Percentiles rank a stretch among this genome's conserved stretches.
Evolutionary conservation across 495 filamentous ascomycete genomes (phyloP).

Genomic region (Aspergillus conjunctus): DNA sequence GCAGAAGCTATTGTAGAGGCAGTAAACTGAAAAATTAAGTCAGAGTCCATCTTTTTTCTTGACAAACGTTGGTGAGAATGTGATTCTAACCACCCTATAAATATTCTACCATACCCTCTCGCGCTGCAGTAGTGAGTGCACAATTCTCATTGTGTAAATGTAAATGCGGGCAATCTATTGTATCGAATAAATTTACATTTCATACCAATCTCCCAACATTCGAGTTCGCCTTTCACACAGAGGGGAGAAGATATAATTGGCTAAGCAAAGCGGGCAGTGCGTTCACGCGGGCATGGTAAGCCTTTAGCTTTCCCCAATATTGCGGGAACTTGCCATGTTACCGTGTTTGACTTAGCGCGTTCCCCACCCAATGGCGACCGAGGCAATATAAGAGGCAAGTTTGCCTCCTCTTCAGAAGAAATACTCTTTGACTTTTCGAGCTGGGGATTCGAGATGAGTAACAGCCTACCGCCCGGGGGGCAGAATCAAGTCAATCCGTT

Average conservation of each 20-base stretch:
- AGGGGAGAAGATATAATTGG: background rate
- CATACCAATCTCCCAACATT: no score
- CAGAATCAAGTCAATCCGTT: background rate
- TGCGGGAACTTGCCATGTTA: background rate
- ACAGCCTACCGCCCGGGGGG: background rate
- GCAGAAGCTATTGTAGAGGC: background rate
- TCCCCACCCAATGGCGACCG: background rate
- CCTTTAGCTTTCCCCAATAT: background rate
- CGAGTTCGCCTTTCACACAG: no score
- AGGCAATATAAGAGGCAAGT: background rate
- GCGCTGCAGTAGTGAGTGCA: background rate
- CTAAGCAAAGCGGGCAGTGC: background rate
- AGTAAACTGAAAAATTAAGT: slow-evolving; percentile 3
- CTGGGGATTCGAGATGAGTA: background rate
- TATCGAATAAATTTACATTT: no score
- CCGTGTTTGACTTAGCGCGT: background rate
- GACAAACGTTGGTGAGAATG: background rate
- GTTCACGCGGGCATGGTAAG: background rate
- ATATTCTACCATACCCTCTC: background rate
- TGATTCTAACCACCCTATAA: background rate
- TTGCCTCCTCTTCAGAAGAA: no score
- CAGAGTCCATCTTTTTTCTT: background rate
- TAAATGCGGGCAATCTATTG: no score
- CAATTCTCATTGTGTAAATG: no score
- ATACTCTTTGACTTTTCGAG: no score